Evolutionary conservation across 768 basidiomycete species (phyloP).

Genomic region (Russula dissimulans): DNA sequence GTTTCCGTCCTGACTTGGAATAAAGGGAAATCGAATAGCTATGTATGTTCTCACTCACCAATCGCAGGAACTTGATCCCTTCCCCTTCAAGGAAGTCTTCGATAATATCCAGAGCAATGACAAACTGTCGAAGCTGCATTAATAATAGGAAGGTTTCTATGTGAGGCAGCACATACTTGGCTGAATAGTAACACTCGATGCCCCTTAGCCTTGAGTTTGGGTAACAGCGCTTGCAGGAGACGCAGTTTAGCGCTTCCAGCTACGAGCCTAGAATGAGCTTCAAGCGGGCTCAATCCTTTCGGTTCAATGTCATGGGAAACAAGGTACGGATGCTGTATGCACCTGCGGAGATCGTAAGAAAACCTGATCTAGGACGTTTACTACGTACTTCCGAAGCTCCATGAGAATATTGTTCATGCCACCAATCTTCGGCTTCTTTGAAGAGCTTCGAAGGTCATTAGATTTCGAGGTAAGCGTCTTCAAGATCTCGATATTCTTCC

Average conservation of each 20-base stretch:
- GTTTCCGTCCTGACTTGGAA: conserved; percentile 62
- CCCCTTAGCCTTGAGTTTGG: conserved; percentile 74
- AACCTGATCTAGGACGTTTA: background rate
- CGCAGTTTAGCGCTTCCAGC: conserved; percentile 81
- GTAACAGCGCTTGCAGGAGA: conserved; percentile 66
- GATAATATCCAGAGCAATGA: conserved; percentile 74
- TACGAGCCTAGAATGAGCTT: conserved; percentile 71
- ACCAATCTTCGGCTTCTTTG: conserved; percentile 38
- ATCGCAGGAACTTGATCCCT: conserved; percentile 65
- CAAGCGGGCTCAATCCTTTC: conserved; percentile 40
- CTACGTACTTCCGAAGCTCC: conserved; percentile 73
- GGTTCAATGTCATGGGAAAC: conserved; percentile 76
- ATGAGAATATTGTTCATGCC: conserved; percentile 72
- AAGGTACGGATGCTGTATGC: conserved; percentile 87
- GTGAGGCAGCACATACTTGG: conserved; percentile 45
- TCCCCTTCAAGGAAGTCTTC: conserved; percentile 86
- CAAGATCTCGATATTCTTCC: conserved; percentile 61
- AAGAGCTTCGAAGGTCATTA: conserved; percentile 24
- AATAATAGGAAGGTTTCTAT: background rate
- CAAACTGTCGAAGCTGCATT: conserved; percentile 48
- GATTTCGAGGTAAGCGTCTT: conserved; percentile 44
- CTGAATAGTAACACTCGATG: conserved; percentile 90
- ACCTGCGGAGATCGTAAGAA: conserved; percentile 36
- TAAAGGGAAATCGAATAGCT: conserved; percentile 5
- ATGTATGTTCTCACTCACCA: conserved; percentile 38